Base-by-base conservation (phyloP, 495 filamentous ascomycete genomes). In the Melanomma pulvis-pyrius region DNA sequence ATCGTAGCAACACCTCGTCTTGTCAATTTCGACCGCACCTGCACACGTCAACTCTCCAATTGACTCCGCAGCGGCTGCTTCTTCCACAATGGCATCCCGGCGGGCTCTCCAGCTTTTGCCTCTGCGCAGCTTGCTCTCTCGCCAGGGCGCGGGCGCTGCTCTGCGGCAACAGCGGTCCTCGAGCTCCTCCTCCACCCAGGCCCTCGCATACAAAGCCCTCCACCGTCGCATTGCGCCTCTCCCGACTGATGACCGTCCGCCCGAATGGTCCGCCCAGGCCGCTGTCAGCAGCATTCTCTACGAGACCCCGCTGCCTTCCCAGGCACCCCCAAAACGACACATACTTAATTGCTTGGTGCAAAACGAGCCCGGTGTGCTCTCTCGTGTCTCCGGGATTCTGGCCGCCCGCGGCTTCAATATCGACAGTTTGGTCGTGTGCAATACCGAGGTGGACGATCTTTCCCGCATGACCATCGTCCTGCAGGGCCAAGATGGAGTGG, bases 401-500 rank as follows among this genome's bases (percentile, higher is more conserved):
- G 94, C 94, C 17, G 94, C 94, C 28, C 85, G 94, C 44, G 94
- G 94, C 61, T 98, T 98, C 88, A 98, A 98, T 81, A 98, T 98
- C 75, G 94, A 98, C 84, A 93, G 90, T 59, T 82, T 98, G 61
- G 94, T 98, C 52, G 94, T 98, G 41, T 98, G 94, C 81, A 92
- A 90, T 76, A 98, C 94, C 47, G 94, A 97, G 79, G 93, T 98
- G n/a, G 92, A 92, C 69, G 93, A 98, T 71, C 80, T 98, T 29
- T 96, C 92, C 22, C 92, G 94, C 71, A 98, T 98, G 94, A 98
- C 94, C 41, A 98, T 98, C 68, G 94, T 98, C 60, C 83, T 98
- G 46, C 89, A 90, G 61, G 94, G 94, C 39, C 93, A 97, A 78
- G 93, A 98, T 71, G 94, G 93, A 51, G 94, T 98, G 22, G 93